A percentile compares a stretch with the other conserved stretches of the same genome.
These are phyloP conservation scores for Pseudogymnoascus sp. DNA, from an alignment of 2,329 filamentous ascomycete species.

Conservation along the genomic window DNA sequence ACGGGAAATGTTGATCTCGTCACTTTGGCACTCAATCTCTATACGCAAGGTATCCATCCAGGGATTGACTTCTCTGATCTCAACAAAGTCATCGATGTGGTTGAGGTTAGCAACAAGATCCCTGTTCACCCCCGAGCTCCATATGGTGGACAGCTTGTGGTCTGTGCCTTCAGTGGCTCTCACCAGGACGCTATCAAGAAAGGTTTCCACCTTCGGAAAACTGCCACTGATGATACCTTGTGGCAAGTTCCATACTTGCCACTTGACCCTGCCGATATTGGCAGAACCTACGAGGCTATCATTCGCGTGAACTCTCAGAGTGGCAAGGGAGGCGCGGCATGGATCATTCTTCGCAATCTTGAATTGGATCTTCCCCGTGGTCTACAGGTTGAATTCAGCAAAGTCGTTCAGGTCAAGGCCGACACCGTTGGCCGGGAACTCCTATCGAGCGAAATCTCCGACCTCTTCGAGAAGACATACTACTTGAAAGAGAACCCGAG, in stretches of 20 bases:
- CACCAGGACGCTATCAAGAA: constrained; percentile 98
- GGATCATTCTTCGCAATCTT: constrained; percentile 83
- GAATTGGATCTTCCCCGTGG: constrained; percentile 88
- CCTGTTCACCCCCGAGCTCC: constrained; percentile 83
- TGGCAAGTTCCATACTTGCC: constrained; percentile 92
- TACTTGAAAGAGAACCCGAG: constrained; percentile 75
- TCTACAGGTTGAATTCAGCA: constrained; percentile 84
- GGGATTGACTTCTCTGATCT: constrained; percentile 89
- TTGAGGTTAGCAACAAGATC: constrained; percentile 91
- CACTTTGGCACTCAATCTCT: constrained; percentile 85
- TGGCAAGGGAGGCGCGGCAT: constrained; percentile 89
- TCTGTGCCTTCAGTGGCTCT: constrained; percentile 82
- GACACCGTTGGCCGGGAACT: constrained; percentile 79
- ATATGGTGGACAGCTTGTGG: constrained; percentile 85
- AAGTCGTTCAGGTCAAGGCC: constrained; percentile 72
- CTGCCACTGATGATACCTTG: constrained; percentile 50
- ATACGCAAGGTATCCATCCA: constrained; percentile 83
- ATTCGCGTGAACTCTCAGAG: constrained; percentile 96
- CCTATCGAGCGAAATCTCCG: constrained; percentile 71
- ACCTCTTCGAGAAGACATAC: constrained; percentile 83
- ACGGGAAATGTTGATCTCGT: constrained; percentile 95
- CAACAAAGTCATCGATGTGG: constrained; percentile 73
- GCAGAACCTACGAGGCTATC: constrained; percentile 93
- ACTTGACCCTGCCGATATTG: constrained; percentile 86
- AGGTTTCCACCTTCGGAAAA: constrained; percentile 65